These are phyloP conservation scores for Colletotrichum graminicola DNA, from an alignment of 2,329 filamentous ascomycete genomes.

Conservation along the genomic window DNA sequence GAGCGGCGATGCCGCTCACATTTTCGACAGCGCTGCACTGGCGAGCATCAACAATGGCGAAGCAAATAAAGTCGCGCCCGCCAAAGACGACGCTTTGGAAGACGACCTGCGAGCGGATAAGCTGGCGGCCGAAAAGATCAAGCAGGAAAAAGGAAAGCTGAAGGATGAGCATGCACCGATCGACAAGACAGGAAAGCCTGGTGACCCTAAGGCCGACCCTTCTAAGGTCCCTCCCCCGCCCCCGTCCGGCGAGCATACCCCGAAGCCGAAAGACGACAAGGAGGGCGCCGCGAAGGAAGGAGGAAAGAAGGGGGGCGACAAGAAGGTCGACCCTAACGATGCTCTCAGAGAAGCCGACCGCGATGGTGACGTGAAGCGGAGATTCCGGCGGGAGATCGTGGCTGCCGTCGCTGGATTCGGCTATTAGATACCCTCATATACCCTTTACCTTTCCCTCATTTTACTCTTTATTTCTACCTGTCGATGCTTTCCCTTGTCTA, in stretches of 20 bases:
- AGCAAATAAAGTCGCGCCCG: conserved; percentile 31
- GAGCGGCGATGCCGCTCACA: conserved; percentile 26
- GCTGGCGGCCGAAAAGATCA: conserved; percentile 26
- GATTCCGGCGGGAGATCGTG: conserved; percentile 33
- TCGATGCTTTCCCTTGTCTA: neutral
- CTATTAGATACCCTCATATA: conserved; percentile 25
- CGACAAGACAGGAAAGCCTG: conserved; percentile 30
- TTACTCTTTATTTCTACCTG: conserved; percentile 10
- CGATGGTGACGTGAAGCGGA: conserved; percentile 29
- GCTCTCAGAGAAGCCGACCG: conserved; percentile 35
- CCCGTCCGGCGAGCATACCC: neutral
- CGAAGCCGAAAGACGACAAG: conserved; percentile 14
- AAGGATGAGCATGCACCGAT: conserved; percentile 36
- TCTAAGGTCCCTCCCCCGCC: conserved; percentile 13
- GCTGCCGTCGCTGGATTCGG: conserved; percentile 37
- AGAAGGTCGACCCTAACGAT: conserved; percentile 40
- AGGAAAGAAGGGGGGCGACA: conserved; percentile 24
- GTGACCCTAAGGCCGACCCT: conserved; percentile 36
- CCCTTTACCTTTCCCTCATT: conserved; percentile 1
- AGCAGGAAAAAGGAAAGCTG: conserved; percentile 30
- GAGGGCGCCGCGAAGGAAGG: conserved; percentile 6
- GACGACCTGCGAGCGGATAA: conserved; percentile 39
- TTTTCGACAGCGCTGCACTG: conserved; percentile 39
- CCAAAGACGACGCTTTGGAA: conserved; percentile 34
- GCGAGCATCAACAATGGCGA: conserved; percentile 29